Evolutionary conservation across 495 filamentous ascomycete genomes (phyloP), one percentile per base, ranked within the genome.

Genomic region (Penicillium lagena): DNA sequence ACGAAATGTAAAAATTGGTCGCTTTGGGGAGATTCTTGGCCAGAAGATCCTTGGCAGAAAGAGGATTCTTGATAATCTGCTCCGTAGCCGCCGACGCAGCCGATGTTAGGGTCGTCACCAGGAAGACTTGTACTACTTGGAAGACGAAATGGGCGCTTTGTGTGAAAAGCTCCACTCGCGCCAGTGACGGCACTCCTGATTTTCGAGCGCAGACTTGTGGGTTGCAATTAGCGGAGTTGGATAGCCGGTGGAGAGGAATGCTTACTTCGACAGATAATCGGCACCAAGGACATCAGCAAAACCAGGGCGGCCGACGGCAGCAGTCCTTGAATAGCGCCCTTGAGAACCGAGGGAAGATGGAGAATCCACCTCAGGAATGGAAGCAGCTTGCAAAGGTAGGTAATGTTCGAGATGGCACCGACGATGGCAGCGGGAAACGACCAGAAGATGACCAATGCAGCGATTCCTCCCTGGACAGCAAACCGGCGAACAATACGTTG

Each of bases 121-220:
- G 66, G 67, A 95, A 96, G 12, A 95, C 86, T 59, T 96, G 89
- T 29, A 96, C 76, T 32, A 96, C 86, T 60, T 95, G 89, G 72
- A 95, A 96, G 39, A 76, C 82, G 57, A 96, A 95, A 70, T 95
- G 93, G 15, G 80, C 86, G 50, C 85, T 90, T 56, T 96, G 90
- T 1, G 86, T 87, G 51, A 85, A 86, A 2, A 94, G 75, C 64
- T 96, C 90, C 13, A 95, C 84, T 9, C 79, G 73, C 1, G 87
- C 82, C 7, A 77, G 56, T 0, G 89, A 89, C 8, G 87, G 87
- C 33, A 84, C 85, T 9, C 90, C 90, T 10, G 85, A 71, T 38
- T 88, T 67, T 55, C 76, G 83, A 28, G 88, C 86, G 72, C 75
- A 79, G 64, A 67, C 87, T 80, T 34, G 9, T 9, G 32, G 4